Evolutionary conservation across 371 early-diverging fungal species (phyloP), one percentile per base, ranked within the genome.

Genomic region (Nosema muscidifuracis): DNA sequence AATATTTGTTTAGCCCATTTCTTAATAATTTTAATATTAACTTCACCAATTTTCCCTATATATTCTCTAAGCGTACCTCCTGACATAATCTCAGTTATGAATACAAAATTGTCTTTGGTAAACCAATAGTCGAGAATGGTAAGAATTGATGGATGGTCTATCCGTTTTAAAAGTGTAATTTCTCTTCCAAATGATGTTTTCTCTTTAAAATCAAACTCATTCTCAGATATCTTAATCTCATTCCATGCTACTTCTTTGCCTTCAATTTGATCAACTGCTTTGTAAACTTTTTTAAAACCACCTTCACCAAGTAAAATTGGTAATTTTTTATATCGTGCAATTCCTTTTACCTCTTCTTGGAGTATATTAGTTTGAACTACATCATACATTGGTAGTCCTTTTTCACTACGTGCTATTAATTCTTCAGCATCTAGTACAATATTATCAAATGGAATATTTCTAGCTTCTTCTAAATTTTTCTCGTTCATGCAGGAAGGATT

Each of bases 221-320:
- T 86, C 51, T 87, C 74, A n/a, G 86, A 84, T 20, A 89, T 83
- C 58, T 86, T 83, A 55, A 85, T 81, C 3, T 85, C 87, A 80
- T 91, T 91, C 91, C 92, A 92, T 30, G 93, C 93, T 0, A 92
- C 91, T 76, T 91, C 92, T 51, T 89, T 87, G 31, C 92, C 92
- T 78, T 90, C 90, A 73, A 91, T 91, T 66, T 87, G 84, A 78
- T 92, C 92, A 79, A 90, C 87, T 26, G 90, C 90, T 71, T 89
- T 89, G 77, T 86, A 90, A 15, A 92, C 92, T 38, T 87, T 87
- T 76, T 92, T 92, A 82, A 88, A 91, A 3, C 91, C 89, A 16
- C 92, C 87, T 88, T 75, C 87, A 38, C 92, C 92, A 9, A 91
- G 84, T 34, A 85, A 78, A 15, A 86, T 84, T 42, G 82, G 84